Evolutionary conservation across 495 filamentous ascomycete genomes (phyloP).

Genomic region (Aspergillus cavernicola): DNA sequence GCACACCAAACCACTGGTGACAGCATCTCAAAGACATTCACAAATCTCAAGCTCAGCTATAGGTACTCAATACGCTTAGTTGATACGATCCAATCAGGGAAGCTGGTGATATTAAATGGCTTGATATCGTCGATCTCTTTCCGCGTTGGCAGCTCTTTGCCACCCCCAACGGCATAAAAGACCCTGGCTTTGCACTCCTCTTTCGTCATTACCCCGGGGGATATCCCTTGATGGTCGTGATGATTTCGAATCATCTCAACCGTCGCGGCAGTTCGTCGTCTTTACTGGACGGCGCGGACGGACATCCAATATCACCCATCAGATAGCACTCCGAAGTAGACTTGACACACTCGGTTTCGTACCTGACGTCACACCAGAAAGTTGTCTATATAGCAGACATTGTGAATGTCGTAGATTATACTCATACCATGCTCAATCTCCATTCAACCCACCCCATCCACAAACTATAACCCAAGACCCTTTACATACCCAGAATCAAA

Average conservation of each 20-base stretch:
- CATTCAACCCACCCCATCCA: too few species aligned
- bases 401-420: constrained; percentile 24
- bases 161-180: neutral
- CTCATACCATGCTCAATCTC: neutral
- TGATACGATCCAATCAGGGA: neutral
- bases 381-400: constrained; percentile 27
- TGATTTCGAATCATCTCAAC: too few species aligned
- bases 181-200: neutral
- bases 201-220: neutral
- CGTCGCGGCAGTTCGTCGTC: too few species aligned
- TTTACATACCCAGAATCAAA: constrained; percentile 2
- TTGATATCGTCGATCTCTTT: constrained; percentile 1
- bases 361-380: neutral
- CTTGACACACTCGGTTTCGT: too few species aligned
- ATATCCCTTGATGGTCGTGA: neutral
- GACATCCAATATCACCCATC: too few species aligned
- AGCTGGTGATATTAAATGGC: neutral
- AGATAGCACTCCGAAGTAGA: too few species aligned
- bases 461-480: too few species aligned
- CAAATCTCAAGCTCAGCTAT: too few species aligned
- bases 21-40: too few species aligned
- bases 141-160: constrained; percentile 1
- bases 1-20: too few species aligned
- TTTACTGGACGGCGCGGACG: too few species aligned
- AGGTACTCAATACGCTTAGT: too few species aligned